phyloP scores from a whole-genome alignment of 106 monocot species.

The Agapanthus africanus region DNA sequence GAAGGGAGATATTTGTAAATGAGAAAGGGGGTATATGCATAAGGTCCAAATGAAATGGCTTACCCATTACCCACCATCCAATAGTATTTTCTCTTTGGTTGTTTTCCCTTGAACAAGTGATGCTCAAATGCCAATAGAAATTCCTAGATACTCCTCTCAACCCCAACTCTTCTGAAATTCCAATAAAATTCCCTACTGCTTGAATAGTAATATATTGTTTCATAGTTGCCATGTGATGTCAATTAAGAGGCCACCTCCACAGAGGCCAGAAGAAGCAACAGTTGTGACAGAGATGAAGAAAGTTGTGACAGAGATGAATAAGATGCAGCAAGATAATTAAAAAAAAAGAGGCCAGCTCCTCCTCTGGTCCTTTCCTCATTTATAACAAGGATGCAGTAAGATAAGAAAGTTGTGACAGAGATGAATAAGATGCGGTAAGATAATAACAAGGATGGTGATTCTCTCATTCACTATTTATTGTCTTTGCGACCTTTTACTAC shows the following conservation, averaged over 20 bases:
- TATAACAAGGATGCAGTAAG: too few species aligned
- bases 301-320: background rate
- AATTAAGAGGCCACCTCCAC: background rate
- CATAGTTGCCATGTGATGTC: background rate
- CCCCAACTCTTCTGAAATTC: too few species aligned
- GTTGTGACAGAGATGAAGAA: background rate
- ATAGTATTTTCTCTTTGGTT: background rate
- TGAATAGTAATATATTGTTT: background rate
- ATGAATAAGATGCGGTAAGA: too few species aligned
- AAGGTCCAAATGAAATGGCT: too few species aligned
- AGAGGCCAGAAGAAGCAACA: background rate
- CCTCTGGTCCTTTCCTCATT: too few species aligned
- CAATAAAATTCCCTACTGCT: background rate
- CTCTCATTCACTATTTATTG: background rate
- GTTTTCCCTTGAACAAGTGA: background rate
- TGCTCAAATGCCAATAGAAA: background rate
- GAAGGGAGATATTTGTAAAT: too few species aligned
- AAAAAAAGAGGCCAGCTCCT: background rate
- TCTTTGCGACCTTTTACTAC: background rate
- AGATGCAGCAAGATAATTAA: too few species aligned
- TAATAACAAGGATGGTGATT: too few species aligned
- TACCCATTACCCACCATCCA: too few species aligned
- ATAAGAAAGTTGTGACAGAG: background rate
- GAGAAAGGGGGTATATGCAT: too few species aligned
- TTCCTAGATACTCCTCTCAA: background rate